Evolutionary conservation across 345 rosid species (phyloP), one percentile per base, ranked within the genome.

Genomic region (Aquilaria malaccensis): DNA sequence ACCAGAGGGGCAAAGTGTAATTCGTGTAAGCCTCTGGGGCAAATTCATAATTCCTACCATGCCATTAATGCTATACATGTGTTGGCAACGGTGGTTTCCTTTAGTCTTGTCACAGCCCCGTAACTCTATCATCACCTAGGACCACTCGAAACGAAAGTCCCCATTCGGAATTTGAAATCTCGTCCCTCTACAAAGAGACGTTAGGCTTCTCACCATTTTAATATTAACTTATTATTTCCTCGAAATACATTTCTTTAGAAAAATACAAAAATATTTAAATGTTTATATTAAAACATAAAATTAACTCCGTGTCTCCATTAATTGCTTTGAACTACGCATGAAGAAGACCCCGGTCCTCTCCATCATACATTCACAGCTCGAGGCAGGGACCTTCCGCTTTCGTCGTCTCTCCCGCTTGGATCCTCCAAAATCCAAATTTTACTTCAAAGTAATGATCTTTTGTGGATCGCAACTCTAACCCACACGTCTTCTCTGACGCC

Each of bases 151-250:
- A 22, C 22, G 22, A 30, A 15, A 53, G 60, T 50, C 70, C 55
- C 67, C 55, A 66, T 76, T 81, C 62, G 74, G 76, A 80, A 80
- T 86, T 86, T 81, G 93, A 83, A 86, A 74, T 67, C 71, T 53
- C 70, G 31, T 74, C 67, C 80, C 85, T 67, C 81, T 76, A 61
- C 63, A 60, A 55, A 86, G 89, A 82, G 94, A 79, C 89, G 94
- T 86, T 86, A 67, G 50, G 14, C 64, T 52, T 72, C 52, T 33
- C 2, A 37, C 41, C 12, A 32, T 65, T 55, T 33, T 58, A 51
- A 61, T 11, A 51, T 22, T 52, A 67, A 52, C 46, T 15, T 37
- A 37, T 37, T 37, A 7, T 55, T 66, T 56, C 22, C 30, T 61
- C 47, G 57, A 55, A 70, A 33, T 45, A 55, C 46, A 64, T 45